A percentile compares a stretch with the other conserved stretches of the same genome.
These are phyloP conservation scores for Blastobotrys indianensis DNA, from an alignment of 1,139 yeast genomes.

Conservation along the genomic window DNA sequence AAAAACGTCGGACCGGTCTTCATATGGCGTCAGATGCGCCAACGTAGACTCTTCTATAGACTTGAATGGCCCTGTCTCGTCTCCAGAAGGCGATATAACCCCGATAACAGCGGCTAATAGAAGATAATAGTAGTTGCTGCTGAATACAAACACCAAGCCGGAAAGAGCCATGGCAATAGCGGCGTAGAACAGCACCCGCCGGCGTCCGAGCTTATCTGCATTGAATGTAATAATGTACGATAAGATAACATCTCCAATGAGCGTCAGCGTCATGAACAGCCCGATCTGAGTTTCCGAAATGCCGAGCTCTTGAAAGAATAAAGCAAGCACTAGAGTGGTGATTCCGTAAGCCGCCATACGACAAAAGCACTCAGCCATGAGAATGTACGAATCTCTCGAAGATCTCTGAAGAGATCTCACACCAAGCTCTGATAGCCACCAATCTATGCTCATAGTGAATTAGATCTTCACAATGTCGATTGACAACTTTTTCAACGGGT, in stretches of 20 bases:
- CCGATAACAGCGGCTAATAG: constrained; percentile 61
- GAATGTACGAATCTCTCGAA: constrained; percentile 50
- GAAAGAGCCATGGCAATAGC: constrained; percentile 63
- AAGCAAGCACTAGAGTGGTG: constrained; percentile 72
- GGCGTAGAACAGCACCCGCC: constrained; percentile 60
- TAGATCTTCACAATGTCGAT: too few relatives aligned
- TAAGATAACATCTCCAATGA: constrained; percentile 70
- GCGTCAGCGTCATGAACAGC: constrained; percentile 73
- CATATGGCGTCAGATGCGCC: constrained; percentile 69
- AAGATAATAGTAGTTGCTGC: constrained; percentile 48
- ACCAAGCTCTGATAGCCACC: constrained; percentile 15
- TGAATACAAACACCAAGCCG: constrained; percentile 57
- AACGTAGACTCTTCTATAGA: constrained; percentile 82
- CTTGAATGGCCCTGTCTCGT: constrained; percentile 89
- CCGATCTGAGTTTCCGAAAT: constrained; percentile 62
- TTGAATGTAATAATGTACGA: constrained; percentile 72
- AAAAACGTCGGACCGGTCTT: constrained; percentile 65
- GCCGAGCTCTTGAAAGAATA: constrained; percentile 54
- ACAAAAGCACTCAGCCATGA: constrained; percentile 66
- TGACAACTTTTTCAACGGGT: too few relatives aligned
- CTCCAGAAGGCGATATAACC: constrained; percentile 83
- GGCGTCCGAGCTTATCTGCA: constrained; percentile 71
- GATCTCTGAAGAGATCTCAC: constrained; percentile 16
- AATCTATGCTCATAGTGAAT: not conserved
- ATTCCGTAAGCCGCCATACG: constrained; percentile 76